Evolutionary conservation across 108 stramenopile species (phyloP).

Genomic region (Stephanodiscus minutulus): DNA sequence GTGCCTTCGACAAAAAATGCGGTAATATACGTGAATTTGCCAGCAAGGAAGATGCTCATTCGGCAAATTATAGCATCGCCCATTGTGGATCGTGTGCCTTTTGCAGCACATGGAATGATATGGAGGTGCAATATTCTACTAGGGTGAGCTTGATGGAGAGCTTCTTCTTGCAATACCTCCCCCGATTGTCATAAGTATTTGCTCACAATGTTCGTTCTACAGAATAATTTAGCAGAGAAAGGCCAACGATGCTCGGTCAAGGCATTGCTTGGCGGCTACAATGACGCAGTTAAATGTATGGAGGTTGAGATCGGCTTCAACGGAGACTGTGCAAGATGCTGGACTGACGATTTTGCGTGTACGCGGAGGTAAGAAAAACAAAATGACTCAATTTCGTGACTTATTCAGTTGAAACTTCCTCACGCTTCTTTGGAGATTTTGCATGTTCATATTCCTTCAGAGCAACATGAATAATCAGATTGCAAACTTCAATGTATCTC

Average conservation of each 20-base stretch:
- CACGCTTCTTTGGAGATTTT: not conserved
- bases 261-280: constrained; percentile 8
- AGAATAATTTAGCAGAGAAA: not conserved
- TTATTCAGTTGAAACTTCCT: not conserved
- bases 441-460: constrained; percentile 23
- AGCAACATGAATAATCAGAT: constrained; percentile 8
- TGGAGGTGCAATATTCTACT: constrained; percentile 19
- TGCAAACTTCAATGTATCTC: constrained; percentile 13
- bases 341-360: constrained; percentile 13
- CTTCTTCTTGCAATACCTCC: not conserved
- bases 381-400: not conserved
- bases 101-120: constrained; percentile 24
- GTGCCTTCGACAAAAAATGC: constrained; percentile 12
- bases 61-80: constrained; percentile 8
- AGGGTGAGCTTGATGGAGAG: not conserved
- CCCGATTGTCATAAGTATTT: not conserved
- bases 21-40: constrained; percentile 14
- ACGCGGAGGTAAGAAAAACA: not conserved
- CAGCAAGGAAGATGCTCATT: constrained; percentile 1
- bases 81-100: constrained; percentile 11
- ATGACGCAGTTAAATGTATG: not conserved
- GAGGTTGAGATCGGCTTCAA: constrained; percentile 7
- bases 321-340: constrained; percentile 15
- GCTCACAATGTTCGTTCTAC: not conserved
- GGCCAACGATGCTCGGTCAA: constrained; percentile 13